These are phyloP conservation scores for Castanea sativa DNA, from an alignment of 306 rosid species.

Conservation along the genomic window DNA sequence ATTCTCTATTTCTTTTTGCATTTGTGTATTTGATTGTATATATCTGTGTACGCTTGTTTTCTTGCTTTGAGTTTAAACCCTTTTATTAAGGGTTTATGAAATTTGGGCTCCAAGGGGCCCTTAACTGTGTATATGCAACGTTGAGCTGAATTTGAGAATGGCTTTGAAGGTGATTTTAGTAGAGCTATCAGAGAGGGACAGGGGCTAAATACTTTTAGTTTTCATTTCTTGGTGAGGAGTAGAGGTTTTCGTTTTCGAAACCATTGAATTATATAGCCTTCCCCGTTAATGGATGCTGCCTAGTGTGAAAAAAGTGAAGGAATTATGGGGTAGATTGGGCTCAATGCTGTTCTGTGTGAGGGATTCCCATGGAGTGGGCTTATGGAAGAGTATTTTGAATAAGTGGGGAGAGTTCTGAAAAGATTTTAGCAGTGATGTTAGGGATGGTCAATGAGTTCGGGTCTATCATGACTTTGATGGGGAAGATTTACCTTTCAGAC, in stretches of 20 bases:
- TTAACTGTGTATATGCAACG: background rate
- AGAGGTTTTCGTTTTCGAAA: no score
- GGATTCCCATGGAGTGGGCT: background rate
- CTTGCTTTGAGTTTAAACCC: background rate
- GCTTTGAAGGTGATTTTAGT: no score
- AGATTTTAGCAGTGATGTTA: background rate
- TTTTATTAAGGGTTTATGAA: background rate
- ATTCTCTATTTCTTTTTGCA: background rate
- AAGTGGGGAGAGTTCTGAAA: no score
- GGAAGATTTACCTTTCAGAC: no score
- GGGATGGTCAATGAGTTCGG: background rate
- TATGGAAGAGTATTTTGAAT: background rate
- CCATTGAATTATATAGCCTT: no score
- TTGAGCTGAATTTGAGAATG: background rate
- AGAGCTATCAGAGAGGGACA: no score
- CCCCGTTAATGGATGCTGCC: no score
- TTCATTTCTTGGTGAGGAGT: no score
- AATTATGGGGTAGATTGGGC: background rate
- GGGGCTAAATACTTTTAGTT: no score
- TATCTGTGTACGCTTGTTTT: background rate
- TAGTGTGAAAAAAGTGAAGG: no score
- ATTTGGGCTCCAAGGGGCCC: background rate
- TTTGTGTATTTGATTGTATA: background rate
- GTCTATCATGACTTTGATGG: background rate
- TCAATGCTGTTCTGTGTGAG: background rate